Evolutionary conservation across 768 basidiomycete species (phyloP), one percentile per base, ranked within the genome.

Genomic region (Daedalea quercina): DNA sequence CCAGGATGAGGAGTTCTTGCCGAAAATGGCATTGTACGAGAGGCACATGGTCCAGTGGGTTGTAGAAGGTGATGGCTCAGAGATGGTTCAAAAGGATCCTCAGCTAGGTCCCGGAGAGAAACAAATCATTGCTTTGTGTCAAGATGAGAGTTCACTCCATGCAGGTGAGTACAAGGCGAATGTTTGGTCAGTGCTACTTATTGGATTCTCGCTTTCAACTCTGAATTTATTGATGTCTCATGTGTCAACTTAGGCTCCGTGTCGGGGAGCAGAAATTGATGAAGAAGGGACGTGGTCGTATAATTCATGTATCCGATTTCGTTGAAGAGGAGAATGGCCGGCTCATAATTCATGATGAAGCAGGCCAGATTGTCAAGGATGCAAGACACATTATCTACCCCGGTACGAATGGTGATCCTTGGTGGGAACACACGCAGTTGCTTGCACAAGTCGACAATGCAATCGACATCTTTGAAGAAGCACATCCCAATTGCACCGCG

Each of bases 301-400:
- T 70, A 4, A 73, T 74, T 28, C 70, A 74, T 60, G 63, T 71
- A 4, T 77, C 73, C 1, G 71, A 70, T 28, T 75, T 75, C 45
- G 69, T 76, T 26, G 64, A 66, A 37, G 62, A 68, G 20, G 61
- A 63, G 11, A 65, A 52, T 45, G 69, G 75, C 1, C 58, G 59
- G 12, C 61, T 75, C 17, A 58, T 72, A 31, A 12, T 60, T 2
- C 34, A 28, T 19, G 47, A 52, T 22, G 22, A 42, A 25, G 33
- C 40, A 13, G 28, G 40, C 4, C 50, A n/a, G 0, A 57, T 72
- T 44, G 22, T 61, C 2, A 24, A 59, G 3, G 67, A 74, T 50
- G 68, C 74, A 2, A 50, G 57, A 0, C 64, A 63, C 31, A 68
- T 73, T 41, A 76, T 73, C 47, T 59, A 50, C 42, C 55, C 58